Conservation (phyloP, 225 moss, liverwort and hornwort species). For the Straminergon stramineum region DNA sequence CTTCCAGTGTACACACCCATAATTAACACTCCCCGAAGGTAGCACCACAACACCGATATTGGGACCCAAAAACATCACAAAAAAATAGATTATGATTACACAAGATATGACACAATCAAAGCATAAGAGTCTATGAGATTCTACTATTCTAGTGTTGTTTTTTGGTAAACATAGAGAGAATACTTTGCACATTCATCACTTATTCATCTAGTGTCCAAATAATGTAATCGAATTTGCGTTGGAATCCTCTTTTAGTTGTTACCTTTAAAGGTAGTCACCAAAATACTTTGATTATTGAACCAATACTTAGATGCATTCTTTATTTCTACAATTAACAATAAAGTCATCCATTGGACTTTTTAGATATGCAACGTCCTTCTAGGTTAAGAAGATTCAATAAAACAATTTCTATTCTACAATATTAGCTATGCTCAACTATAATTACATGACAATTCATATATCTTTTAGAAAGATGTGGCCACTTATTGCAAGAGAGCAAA, state of each 20-base stretch:
- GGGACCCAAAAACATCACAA: not conserved
- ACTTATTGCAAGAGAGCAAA: not conserved
- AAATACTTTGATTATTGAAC: not conserved
- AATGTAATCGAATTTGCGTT: not conserved
- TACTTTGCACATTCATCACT: not conserved
- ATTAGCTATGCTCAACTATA: not conserved
- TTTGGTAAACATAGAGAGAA: not conserved
- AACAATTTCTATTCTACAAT: not conserved
- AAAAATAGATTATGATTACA: not conserved
- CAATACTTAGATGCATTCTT: not conserved
- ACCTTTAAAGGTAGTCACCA: not conserved
- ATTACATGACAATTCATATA: not conserved
- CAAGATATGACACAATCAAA: not conserved
- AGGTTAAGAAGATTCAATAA: fast-evolving
- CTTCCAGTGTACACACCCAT: not conserved
- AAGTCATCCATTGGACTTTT: not conserved
- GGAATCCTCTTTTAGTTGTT: not conserved
- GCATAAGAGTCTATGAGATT: not conserved
- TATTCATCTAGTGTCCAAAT: not conserved
- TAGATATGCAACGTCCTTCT: fast-evolving
- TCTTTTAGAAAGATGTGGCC: not conserved
- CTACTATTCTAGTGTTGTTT: not conserved
- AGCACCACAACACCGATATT: too few species aligned
- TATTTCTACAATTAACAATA: not conserved
- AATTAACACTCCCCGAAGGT: not conserved